phyloP scores from a whole-genome alignment of 139 green algal species.

The Auxenochlorella protothecoides region DNA sequence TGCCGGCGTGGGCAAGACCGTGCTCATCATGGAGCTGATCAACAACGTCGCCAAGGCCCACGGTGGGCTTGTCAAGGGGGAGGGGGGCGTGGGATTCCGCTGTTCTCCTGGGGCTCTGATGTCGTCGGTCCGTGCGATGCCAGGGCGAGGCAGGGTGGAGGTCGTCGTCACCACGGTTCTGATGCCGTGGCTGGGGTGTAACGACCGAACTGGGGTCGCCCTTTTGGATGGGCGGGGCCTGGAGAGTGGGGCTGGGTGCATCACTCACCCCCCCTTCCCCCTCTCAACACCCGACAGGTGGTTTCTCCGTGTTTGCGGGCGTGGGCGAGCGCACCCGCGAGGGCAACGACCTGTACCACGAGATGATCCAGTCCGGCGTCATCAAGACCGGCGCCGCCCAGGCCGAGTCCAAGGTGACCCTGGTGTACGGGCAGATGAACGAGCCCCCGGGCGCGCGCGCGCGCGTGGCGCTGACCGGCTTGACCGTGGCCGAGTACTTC shows the following conservation, averaged over 20 bases:
- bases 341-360: constrained; percentile 98
- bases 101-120: too few relatives aligned
- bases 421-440: constrained; percentile 99
- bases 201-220: too few relatives aligned
- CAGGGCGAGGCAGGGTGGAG: too few relatives aligned
- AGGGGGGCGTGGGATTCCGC: too few relatives aligned
- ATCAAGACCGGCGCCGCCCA: constrained; percentile 92
- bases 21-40: constrained; percentile 99
- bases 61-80: constrained; percentile 41
- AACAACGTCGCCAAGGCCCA: constrained; percentile 99
- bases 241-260: not conserved
- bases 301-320: constrained; percentile 99
- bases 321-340: constrained; percentile 98
- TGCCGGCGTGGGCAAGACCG: constrained; percentile 98
- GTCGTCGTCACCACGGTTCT: not conserved
- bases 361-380: constrained; percentile 99
- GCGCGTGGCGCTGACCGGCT: constrained; percentile 92
- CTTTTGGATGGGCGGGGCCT: too few relatives aligned
- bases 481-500: constrained; percentile 99
- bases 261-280: not conserved
- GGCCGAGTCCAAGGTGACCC: constrained; percentile 90
- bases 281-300: constrained; percentile 48
- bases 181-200: not conserved
- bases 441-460: constrained; percentile 96
- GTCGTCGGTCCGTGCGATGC: too few relatives aligned